phyloP scores from a whole-genome alignment of 768 basidiomycete genomes.

The Crepidotus variabilis region DNA sequence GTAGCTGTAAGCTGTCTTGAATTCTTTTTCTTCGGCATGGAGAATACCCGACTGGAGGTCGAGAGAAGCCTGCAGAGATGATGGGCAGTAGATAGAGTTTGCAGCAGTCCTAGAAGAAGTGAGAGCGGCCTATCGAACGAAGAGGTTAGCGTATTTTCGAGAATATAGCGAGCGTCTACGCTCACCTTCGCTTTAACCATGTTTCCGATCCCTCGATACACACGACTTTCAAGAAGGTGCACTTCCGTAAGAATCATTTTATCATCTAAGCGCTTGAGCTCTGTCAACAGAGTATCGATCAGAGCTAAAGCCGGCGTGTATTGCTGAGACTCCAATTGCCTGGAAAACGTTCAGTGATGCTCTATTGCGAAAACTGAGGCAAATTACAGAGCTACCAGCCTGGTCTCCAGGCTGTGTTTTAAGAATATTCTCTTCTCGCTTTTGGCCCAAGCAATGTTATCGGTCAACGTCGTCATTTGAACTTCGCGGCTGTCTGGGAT shows the following conservation, averaged over 20 bases:
- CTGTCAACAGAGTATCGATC: slow-evolving; percentile 85
- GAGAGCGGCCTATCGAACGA: slow-evolving; percentile 60
- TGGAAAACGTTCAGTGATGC: slow-evolving; percentile 20
- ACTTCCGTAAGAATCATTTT: slow-evolving; percentile 98
- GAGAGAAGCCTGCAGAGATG: slow-evolving; percentile 40
- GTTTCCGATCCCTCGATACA: slow-evolving; percentile 88
- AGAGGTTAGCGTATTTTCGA: not conserved
- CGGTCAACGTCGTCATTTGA: slow-evolving; percentile 83
- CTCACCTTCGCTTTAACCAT: slow-evolving; percentile 83
- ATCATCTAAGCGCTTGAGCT: slow-evolving; percentile 91
- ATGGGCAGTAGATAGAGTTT: slow-evolving; percentile 88
- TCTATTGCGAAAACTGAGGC: not conserved
- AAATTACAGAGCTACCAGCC: slow-evolving; percentile 69
- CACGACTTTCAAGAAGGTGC: slow-evolving; percentile 88
- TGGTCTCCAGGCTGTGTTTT: slow-evolving; percentile 89
- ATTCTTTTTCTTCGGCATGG: slow-evolving; percentile 97
- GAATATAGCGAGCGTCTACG: not conserved
- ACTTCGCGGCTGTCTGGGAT: slow-evolving; percentile 72
- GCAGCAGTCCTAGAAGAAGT: slow-evolving; percentile 92
- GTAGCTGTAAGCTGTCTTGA: slow-evolving; percentile 95
- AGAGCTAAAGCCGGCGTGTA: slow-evolving; percentile 76
- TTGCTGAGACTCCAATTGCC: slow-evolving; percentile 71
- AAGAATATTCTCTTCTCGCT: slow-evolving; percentile 92
- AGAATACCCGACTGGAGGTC: slow-evolving; percentile 67
- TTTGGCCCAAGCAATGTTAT: slow-evolving; percentile 92